Evolutionary conservation across 164 flowering plant genomes (phyloP).

Genomic region (Liriodendron chinense): DNA sequence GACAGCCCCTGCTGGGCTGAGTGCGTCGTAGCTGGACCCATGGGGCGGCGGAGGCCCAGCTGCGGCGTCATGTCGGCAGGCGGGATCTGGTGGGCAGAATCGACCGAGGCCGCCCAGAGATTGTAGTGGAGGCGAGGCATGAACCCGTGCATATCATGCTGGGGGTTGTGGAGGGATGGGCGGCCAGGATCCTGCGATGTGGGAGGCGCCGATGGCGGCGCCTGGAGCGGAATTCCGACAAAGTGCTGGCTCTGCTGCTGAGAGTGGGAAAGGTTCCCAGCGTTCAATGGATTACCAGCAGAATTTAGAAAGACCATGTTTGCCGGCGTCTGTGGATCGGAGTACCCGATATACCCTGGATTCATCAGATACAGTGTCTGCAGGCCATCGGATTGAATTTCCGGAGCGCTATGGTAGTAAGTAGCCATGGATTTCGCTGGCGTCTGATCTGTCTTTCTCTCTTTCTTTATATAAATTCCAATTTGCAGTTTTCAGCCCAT

Average conservation of each 20-base stretch:
- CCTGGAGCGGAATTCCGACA: constrained; percentile 54
- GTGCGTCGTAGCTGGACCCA: constrained; percentile 17
- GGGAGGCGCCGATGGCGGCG: constrained; percentile 5
- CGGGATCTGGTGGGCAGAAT: constrained; percentile 12
- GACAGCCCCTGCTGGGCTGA: constrained; percentile 53
- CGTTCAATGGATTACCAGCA: constrained; percentile 21
- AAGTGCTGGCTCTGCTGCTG: constrained; percentile 45
- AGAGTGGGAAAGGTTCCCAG: constrained; percentile 18
- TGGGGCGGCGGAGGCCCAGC: constrained; percentile 26
- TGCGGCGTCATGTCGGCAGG: constrained; percentile 18
- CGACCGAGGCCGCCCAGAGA: constrained; percentile 34
- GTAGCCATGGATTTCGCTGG: constrained; percentile 72
- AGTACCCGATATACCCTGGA: constrained; percentile 64
- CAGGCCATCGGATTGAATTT: constrained; percentile 71
- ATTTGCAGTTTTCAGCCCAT: neutral
- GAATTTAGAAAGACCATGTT: constrained; percentile 61
- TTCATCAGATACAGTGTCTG: constrained; percentile 94
- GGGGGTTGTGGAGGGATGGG: constrained; percentile 19
- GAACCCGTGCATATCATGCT: constrained; percentile 44
- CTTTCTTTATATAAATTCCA: neutral
- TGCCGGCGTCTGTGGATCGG: constrained; percentile 38
- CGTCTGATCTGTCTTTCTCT: neutral
- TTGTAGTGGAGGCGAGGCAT: constrained; percentile 58
- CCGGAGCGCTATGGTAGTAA: constrained; percentile 75
- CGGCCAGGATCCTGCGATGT: constrained; percentile 25